Percentiles rank a stretch among this genome's conserved stretches.
phyloP scores from a whole-genome alignment of 495 filamentous ascomycete species.

The Tuber brumale region DNA sequence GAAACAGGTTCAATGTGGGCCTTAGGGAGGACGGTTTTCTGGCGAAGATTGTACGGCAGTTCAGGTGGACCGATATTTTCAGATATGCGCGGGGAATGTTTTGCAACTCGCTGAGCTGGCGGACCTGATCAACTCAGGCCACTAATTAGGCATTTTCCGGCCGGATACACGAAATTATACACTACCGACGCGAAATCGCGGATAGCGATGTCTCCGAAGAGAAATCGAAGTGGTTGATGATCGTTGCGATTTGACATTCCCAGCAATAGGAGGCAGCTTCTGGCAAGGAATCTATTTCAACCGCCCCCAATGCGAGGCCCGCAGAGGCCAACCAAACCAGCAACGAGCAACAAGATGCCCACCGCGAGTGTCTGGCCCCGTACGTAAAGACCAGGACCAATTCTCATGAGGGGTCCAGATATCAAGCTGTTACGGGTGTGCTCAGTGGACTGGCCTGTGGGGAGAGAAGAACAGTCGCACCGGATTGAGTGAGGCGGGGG shows the following conservation, averaged over 20 bases:
- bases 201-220: constrained; percentile 81
- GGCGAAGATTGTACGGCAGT: constrained; percentile 69
- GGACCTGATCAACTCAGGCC: constrained; percentile 69
- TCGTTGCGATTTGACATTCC: constrained; percentile 80
- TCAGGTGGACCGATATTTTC: constrained; percentile 81
- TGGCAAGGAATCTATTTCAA: constrained; percentile 61
- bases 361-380: constrained; percentile 72
- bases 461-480: constrained; percentile 89
- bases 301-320: constrained; percentile 73
- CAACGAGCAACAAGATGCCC: constrained; percentile 91
- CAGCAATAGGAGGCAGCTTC: constrained; percentile 88
- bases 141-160: constrained; percentile 66
- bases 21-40: constrained; percentile 84
- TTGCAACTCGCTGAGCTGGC: constrained; percentile 68
- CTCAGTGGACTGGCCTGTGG: constrained; percentile 82
- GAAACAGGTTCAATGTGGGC: constrained; percentile 85
- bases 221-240: constrained; percentile 88
- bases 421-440: constrained; percentile 80
- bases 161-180: constrained; percentile 66
- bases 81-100: constrained; percentile 54
- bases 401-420: constrained; percentile 72
- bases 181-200: constrained; percentile 65
- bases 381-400: constrained; percentile 71
- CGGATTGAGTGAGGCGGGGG: constrained; percentile 97
- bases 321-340: constrained; percentile 81